Base-by-base conservation (phyloP, 441 rosid genomes). In the Bruguiera hainesii region DNA sequence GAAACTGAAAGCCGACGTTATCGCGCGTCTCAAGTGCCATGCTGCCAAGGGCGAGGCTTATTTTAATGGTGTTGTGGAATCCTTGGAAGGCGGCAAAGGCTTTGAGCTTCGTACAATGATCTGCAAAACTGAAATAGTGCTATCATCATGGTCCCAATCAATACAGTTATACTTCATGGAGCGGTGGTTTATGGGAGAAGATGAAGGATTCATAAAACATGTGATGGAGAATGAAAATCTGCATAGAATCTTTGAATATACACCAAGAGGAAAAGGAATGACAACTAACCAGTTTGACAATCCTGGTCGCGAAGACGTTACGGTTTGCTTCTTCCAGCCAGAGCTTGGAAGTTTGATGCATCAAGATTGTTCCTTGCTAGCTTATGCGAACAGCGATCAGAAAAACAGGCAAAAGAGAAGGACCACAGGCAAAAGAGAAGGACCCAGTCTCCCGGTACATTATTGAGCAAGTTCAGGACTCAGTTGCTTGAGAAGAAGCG, bases 131-230 rank as follows among this genome's bases (percentile, higher is more conserved):
- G 29, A 25, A 20, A n/a, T 76, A 6, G 30, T 18, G 5, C n/a
- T 66, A 20, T 48, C 65, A 50, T 50, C 71, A 1, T 76, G 76
- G 71, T 50, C 62, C 4, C 59, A 61, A 9, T 20, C 21, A 5
- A 59, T 68, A 51, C 76, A 63, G 72, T 48, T 68, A 37, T 50
- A 68, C n/a, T 73, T 50, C 30, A 6, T 68, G 21, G 53, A 59
- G 76, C 58, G 39, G 13, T 35, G 49, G 1, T 73, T 73, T 63
- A 56, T 68, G 3, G 69, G 76, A 28, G 58, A 59, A 51, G 70
- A 60, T 23, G 46, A 5, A 10, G 69, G 68, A 28, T 68, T 73
- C 26, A 28, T 59, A 0, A 37, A 49, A 33, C 72, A 67, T 20
- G 50, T 57, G 68, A 62, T 50, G 60, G 55, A 7, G 60, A 73